Percentiles rank a stretch among this genome's conserved stretches.
These are phyloP conservation scores for Dissoconium aciculare DNA, from an alignment of 2,329 filamentous ascomycete genomes.

Conservation along the genomic window DNA sequence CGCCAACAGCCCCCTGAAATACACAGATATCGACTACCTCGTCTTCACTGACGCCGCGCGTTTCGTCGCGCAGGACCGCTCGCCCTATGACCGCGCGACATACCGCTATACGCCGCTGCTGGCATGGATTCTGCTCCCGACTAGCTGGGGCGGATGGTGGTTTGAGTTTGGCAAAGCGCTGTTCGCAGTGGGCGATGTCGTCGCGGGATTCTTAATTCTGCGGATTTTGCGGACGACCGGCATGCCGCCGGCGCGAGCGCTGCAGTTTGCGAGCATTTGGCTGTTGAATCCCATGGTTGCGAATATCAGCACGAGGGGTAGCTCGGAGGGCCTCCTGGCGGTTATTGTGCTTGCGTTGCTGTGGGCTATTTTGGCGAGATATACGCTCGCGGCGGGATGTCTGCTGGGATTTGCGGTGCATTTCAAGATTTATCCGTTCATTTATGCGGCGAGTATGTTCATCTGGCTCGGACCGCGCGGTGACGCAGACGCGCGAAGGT, in stretches of 20 bases:
- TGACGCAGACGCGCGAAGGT: conserved; percentile 1
- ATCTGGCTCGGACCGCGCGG: conserved; percentile 58
- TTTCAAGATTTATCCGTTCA: conserved; percentile 98
- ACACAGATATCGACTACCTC: conserved; percentile 97
- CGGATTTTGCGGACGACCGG: conserved; percentile 37
- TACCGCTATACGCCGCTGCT: conserved; percentile 94
- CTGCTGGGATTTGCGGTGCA: conserved; percentile 76
- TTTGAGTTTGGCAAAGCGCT: conserved; percentile 79
- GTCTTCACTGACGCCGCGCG: conserved; percentile 94
- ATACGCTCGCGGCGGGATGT: conserved; percentile 51
- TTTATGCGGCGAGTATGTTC: conserved; percentile 70
- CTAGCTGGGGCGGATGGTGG: conserved; percentile 45
- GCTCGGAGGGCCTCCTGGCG: conserved; percentile 78
- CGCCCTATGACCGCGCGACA: conserved; percentile 79
- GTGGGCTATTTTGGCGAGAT: conserved; percentile 58
- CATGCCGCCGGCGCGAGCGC: conserved; percentile 37
- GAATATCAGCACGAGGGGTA: conserved; percentile 86
- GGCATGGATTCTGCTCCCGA: conserved; percentile 80
- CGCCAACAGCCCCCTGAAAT: conserved; percentile 79
- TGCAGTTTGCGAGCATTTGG: conserved; percentile 77
- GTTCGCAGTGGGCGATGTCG: conserved; percentile 69
- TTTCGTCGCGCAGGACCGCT: conserved; percentile 50
- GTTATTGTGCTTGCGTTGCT: conserved; percentile 70
- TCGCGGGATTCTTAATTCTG: conserved; percentile 67
- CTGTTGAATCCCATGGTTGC: conserved; percentile 96